Percentiles rank a stretch among this genome's conserved stretches.
These are phyloP conservation scores for Venturia carpophila DNA, from an alignment of 2,329 filamentous ascomycete genomes.

Conservation along the genomic window DNA sequence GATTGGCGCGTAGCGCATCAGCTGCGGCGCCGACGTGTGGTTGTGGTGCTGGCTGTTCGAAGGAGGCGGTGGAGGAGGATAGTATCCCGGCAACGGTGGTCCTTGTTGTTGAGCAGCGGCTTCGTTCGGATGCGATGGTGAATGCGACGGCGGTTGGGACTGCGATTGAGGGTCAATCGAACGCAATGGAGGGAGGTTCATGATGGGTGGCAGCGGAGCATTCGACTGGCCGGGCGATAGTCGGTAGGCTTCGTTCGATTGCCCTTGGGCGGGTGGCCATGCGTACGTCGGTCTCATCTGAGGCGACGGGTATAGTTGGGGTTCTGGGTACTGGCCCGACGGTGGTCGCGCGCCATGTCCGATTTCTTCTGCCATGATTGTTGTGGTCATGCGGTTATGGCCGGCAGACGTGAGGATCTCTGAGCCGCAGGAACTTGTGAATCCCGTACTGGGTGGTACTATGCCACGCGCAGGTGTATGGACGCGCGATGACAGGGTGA, in stretches of 20 bases:
- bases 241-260: slow-evolving; percentile 38
- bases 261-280: slow-evolving; percentile 36
- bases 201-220: slow-evolving; percentile 35
- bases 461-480: not conserved
- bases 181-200: slow-evolving; percentile 46
- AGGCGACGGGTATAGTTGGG: slow-evolving; percentile 18
- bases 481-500: not conserved
- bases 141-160: slow-evolving; percentile 23
- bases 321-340: slow-evolving; percentile 11
- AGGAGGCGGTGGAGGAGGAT: slow-evolving; percentile 36
- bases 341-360: not conserved
- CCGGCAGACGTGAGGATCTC: not conserved
- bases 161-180: slow-evolving; percentile 39
- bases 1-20: slow-evolving; percentile 45
- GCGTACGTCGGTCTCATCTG: slow-evolving; percentile 40
- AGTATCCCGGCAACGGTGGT: slow-evolving; percentile 41
- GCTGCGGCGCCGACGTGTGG: slow-evolving; percentile 42
- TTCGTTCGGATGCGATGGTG: slow-evolving; percentile 27
- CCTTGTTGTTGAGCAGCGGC: slow-evolving; percentile 43
- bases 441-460: not conserved
- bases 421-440: too few species aligned
- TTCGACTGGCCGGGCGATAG: slow-evolving; percentile 39
- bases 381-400: slow-evolving; percentile 10
- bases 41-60: slow-evolving; percentile 30
- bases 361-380: slow-evolving; percentile 12